phyloP scores from a whole-genome alignment of 495 filamentous ascomycete species.

The Achaetomiella virescens region DNA sequence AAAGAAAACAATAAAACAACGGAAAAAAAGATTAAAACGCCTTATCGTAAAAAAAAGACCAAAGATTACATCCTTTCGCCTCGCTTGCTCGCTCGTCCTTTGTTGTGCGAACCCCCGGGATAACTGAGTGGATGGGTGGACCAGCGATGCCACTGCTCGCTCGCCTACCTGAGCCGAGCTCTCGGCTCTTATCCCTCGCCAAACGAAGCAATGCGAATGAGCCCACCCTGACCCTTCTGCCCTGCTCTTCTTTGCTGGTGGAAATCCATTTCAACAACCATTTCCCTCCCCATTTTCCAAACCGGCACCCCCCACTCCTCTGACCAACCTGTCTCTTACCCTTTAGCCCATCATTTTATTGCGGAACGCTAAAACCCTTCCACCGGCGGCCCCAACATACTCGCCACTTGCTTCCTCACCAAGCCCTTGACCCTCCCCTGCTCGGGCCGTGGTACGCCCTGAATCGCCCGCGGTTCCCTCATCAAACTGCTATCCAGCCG shows the following conservation, averaged over 20 bases:
- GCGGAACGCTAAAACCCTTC: conserved; percentile 6
- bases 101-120: not conserved
- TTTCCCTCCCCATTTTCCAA: too few relatives aligned
- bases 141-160: too few relatives aligned
- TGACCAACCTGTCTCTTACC: not conserved
- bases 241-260: too few relatives aligned
- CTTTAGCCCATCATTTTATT: not conserved
- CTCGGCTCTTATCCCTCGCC: too few relatives aligned
- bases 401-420: conserved; percentile 66
- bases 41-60: conserved; percentile 5
- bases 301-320: too few relatives aligned
- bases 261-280: too few relatives aligned
- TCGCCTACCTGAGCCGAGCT: too few relatives aligned
- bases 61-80: not conserved
- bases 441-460: conserved; percentile 63
- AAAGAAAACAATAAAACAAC: not conserved
- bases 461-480: conserved; percentile 76
- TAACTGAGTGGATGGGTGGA: too few relatives aligned
- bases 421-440: conserved; percentile 52
- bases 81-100: not conserved
- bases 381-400: conserved; percentile 46
- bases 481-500: conserved; percentile 81
- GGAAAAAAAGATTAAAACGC: not conserved
- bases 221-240: too few relatives aligned
- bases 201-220: too few relatives aligned